Base-by-base conservation (phyloP, 371 early-diverging fungal species). In the Enterospora canceri region DNA sequence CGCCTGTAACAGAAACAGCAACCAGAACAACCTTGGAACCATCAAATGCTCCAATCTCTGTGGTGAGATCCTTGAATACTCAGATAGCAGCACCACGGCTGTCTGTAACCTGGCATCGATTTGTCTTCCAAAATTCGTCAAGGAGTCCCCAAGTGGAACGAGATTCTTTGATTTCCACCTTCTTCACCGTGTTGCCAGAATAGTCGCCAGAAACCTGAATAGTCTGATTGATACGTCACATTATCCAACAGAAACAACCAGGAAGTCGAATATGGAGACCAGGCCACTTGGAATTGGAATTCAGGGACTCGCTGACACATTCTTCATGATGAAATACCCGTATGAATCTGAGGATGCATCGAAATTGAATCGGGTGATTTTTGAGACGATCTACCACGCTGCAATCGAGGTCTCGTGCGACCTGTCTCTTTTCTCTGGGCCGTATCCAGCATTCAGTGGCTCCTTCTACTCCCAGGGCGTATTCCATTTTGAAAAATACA, bases 61-160 rank as follows among this genome's bases (percentile, higher is more conserved):
- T 73, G 58, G 75, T 23, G 79, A 97, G 76, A 92, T 97, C 70
- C 85, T 96, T 40, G 90, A 96, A 78, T 95, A 92, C 82, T 88
- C 92, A 8, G 76, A 84, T 50, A 88, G 89, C 35, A 91, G 94
- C 71, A 95, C 95, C 78, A 90, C 92, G 12, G 95, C 96, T 18
- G 95, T 96, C 23, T 97, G 97, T 84, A 97, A 96, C 78, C 79
- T 97, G 73, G 97, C 93, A 24, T 91, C 91, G 34, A 85, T 97
- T 48, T 89, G 92, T 12, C 84, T 97, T 40, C 93, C 96, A 15
- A 81, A 84, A n/a, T 95, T 90, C 83, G 89, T 97, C 21, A 83
- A 84, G 65, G 15, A 15, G 15, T 81, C 85, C 35, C 34, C 34
- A 12, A 18, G 0, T 26, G n/a, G n/a, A n/a, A n/a, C n/a, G n/a